These are phyloP conservation scores for Penicillium sp. DNA, from an alignment of 2,329 filamentous ascomycete genomes.

Conservation along the genomic window DNA sequence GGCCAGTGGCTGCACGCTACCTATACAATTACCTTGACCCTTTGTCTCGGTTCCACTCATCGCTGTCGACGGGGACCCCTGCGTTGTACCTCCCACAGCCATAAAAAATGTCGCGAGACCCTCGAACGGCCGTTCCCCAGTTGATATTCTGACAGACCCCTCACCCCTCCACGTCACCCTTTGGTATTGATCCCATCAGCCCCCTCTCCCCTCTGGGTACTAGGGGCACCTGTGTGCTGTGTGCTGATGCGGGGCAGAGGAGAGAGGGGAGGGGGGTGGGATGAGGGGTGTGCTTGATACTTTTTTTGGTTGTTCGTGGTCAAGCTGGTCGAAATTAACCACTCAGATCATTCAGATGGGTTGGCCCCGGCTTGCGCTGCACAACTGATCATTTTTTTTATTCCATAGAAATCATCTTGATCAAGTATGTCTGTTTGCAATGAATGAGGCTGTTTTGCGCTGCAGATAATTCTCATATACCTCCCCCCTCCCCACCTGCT, in stretches of 20 bases:
- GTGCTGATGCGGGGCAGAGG: constrained; percentile 36
- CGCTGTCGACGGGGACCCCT: constrained; percentile 20
- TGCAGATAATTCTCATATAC: neutral
- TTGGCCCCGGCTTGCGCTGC: constrained; percentile 22
- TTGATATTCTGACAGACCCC: constrained; percentile 38
- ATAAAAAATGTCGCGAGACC: constrained; percentile 30
- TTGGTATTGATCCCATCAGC: constrained; percentile 22
- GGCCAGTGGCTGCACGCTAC: neutral
- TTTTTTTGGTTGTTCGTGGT: constrained; percentile 5
- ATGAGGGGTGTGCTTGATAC: constrained; percentile 3
- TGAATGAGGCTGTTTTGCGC: constrained; percentile 6
- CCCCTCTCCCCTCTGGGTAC: constrained; percentile 24
- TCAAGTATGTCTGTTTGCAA: constrained; percentile 21
- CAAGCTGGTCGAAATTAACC: constrained; percentile 2
- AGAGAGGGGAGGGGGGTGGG: constrained; percentile 15
- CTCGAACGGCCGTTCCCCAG: constrained; percentile 33
- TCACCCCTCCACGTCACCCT: constrained; percentile 43
- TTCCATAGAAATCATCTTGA: constrained; percentile 29
- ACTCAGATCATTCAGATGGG: neutral
- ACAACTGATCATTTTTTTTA: constrained; percentile 14
- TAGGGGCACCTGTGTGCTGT: constrained; percentile 24
- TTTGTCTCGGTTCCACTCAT: constrained; percentile 13
- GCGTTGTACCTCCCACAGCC: constrained; percentile 35
- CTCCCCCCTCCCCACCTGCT: constrained; percentile 29
- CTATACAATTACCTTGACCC: neutral